Evolutionary conservation across 345 rosid genomes (phyloP).

Genomic region (Corymbia maculata): DNA sequence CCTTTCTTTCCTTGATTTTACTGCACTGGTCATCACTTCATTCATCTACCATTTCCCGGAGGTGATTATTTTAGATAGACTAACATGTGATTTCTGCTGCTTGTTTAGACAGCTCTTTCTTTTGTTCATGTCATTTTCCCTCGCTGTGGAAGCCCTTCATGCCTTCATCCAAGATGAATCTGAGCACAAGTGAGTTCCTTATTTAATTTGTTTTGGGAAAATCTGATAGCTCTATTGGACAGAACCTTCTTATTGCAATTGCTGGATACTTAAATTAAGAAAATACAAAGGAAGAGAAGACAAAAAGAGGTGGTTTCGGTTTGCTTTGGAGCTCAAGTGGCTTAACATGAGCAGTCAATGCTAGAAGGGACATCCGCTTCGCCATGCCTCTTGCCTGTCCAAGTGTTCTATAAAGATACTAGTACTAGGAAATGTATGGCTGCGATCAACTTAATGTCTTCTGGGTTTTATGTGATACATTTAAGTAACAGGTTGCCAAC

Average conservation of each 20-base stretch:
- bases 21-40: background rate
- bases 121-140: constrained; percentile 96
- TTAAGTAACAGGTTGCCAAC: background rate
- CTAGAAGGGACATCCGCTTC: background rate
- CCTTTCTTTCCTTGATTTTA: background rate
- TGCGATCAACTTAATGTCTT: background rate
- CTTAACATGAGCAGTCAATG: background rate
- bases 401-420: background rate
- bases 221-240: background rate
- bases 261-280: background rate
- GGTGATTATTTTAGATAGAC: constrained; percentile 1
- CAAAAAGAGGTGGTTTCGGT: background rate
- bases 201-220: background rate
- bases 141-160: constrained; percentile 98
- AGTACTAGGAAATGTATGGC: background rate
- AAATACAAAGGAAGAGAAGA: background rate
- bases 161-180: constrained; percentile 98
- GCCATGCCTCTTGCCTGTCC: background rate
- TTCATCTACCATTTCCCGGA: background rate
- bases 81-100: constrained; percentile 48
- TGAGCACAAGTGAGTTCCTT: constrained; percentile 81
- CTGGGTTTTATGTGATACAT: background rate
- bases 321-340: background rate
- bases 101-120: constrained; percentile 98
- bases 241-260: background rate